Base-by-base conservation (phyloP, 140 eudicot species). In the Anethum foeniculum region DNA sequence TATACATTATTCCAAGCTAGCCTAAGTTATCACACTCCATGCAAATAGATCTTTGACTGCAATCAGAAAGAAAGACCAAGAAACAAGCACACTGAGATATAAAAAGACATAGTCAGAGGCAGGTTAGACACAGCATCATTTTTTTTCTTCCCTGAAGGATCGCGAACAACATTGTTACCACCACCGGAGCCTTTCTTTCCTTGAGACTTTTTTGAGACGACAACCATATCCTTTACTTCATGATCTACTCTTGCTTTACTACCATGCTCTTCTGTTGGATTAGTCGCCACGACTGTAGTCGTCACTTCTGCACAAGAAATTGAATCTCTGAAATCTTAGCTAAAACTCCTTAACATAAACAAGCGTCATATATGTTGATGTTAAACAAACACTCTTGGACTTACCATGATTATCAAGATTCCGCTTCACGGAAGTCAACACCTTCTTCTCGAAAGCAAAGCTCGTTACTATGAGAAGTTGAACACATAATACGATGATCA, bases 101-200 rank as follows among this genome's bases (percentile, higher is more conserved):
- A 72, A 47, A 80, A 38, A 68, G 47, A 74, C 62, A 46, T n/a
- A 23, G 49, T n/a, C 28, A 23, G 58, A 46, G 51, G 56, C 51
- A 72, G 19, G 38, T 21, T 68, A 13, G 82, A 41, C 27, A 41
- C 19, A 27, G 79, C 79, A 16, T 41, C 47, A 27, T 30, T 86
- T 36, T 76, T 86, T 49, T 76, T 68, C 32, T 12, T 43, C 41
- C 44, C 74, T n/a, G n/a, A 49, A 44, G 79, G 86, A 44, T 56
- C 54, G 16, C 83, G 89, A 76, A 60, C 82, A 51, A 88, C 38
- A 84, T 85, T 86, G 38, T 73, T 86, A 49, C 88, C 92, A 28
- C 94, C 92, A 77, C 65, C 27, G 0, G 87, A 15, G 9, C 84
- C 89, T 76, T n/a, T 84, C n/a, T 83, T 82, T 87, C 64, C 84